A percentile compares a stretch with the other conserved stretches of the same genome.
These are phyloP conservation scores for Trypanosoma melophagium DNA, from an alignment of 208 protist species.

Conservation along the genomic window DNA sequence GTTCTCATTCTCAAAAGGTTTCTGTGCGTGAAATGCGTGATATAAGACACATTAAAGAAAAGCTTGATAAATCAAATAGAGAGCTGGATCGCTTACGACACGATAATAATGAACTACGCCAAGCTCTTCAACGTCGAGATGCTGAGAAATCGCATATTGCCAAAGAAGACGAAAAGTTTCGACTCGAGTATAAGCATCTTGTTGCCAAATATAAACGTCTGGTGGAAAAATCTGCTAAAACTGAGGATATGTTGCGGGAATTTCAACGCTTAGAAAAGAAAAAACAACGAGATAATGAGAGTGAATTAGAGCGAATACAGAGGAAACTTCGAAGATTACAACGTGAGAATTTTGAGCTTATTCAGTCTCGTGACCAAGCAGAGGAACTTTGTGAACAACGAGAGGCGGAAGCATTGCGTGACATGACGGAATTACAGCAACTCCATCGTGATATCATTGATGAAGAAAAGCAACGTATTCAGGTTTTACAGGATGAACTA, in stretches of 20 bases:
- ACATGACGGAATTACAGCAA: constrained; percentile 70
- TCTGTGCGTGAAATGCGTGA: constrained; percentile 1
- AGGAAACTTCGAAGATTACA: constrained; percentile 57
- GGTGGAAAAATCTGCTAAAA: constrained; percentile 50
- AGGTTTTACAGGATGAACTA: constrained; percentile 45
- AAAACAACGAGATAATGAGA: constrained; percentile 35
- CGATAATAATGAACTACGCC: constrained; percentile 30
- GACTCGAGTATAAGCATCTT: constrained; percentile 82
- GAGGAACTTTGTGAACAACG: constrained; percentile 76
- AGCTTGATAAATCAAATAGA: constrained; percentile 10
- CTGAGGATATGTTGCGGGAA: constrained; percentile 52
- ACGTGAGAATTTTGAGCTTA: constrained; percentile 57
- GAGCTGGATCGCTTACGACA: constrained; percentile 19
- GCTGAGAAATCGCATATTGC: constrained; percentile 42
- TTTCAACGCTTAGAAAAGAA: constrained; percentile 37
- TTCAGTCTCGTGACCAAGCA: constrained; percentile 64
- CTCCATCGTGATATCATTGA: constrained; percentile 60
- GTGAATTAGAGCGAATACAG: constrained; percentile 50
- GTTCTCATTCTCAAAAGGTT: neutral
- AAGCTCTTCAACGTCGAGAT: constrained; percentile 36
- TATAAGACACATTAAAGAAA: constrained; percentile 8
- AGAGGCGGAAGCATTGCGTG: constrained; percentile 67
- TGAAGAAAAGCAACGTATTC: constrained; percentile 51
- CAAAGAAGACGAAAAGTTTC: constrained; percentile 63
- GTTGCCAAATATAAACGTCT: constrained; percentile 55